A percentile compares a stretch with the other conserved stretches of the same genome.
phyloP scores from a whole-genome alignment of 495 filamentous ascomycete genomes.

The Penicillium maclennaniae region DNA sequence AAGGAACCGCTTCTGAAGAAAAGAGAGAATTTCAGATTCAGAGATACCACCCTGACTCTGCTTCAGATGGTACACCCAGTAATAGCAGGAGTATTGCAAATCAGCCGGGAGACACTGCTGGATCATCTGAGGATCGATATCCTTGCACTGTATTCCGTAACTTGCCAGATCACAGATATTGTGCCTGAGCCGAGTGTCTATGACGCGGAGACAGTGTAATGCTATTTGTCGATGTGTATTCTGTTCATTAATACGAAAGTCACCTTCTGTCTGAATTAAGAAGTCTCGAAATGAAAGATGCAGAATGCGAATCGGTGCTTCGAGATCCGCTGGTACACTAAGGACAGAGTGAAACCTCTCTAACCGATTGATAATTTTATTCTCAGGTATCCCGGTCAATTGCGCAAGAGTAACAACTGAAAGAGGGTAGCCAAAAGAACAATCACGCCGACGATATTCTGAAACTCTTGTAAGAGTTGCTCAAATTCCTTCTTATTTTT shows the following conservation, averaged over 20 bases:
- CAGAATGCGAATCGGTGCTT: constrained; percentile 4
- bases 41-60: not conserved
- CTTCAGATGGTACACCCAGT: constrained; percentile 45
- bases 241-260: constrained; percentile 12
- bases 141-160: constrained; percentile 17
- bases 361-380: constrained; percentile 7
- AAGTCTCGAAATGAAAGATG: constrained; percentile 14
- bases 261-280: constrained; percentile 6
- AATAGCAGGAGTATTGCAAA: constrained; percentile 40
- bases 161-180: constrained; percentile 36
- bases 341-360: constrained; percentile 25
- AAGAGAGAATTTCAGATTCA: not conserved
- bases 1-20: constrained; percentile 9
- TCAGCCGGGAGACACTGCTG: constrained; percentile 23
- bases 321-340: constrained; percentile 22
- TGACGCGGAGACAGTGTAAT: constrained; percentile 16
- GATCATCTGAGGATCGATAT: constrained; percentile 25
- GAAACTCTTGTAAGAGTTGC: constrained; percentile 20
- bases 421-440: constrained; percentile 24
- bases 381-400: constrained; percentile 2
- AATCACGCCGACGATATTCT: constrained; percentile 21
- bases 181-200: constrained; percentile 13
- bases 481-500: not conserved
- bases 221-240: constrained; percentile 5
- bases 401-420: constrained; percentile 14